Evolutionary conservation across 176 grass and related monocot genomes (phyloP), one percentile per base, ranked within the genome.

Genomic region (Oryza rufipogon): DNA sequence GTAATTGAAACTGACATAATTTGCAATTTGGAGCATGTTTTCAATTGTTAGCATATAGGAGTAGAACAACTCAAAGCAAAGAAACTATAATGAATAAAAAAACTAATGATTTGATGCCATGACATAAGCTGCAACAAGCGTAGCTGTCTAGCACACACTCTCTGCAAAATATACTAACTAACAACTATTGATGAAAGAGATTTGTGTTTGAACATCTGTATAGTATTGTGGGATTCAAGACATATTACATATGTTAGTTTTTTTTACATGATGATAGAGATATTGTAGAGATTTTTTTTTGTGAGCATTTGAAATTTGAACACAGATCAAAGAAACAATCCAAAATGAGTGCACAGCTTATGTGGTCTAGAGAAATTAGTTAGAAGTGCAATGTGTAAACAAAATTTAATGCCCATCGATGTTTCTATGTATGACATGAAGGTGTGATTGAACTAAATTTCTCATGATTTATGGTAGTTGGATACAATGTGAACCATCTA

Each of bases 91-190:
- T 83, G 52, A 66, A 51, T 32, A 78, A 54, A 88, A 83, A 61
- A 41, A 78, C 51, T 77, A 87, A 39, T 48, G 13, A 78, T 78
- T 83, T 51, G 30, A 38, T 64, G 30, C 6, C 51, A 87, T 82
- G 66, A 83, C 67, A 80, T 67, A 80, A 56, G 58, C 41, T 80
- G 36, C 32, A 66, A 60, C 14, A 45, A 28, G 51, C 46, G 54
- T 26, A 69, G 47, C 73, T 58, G 33, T 77, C 46, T 66, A 19
- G 44, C 60, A 56, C 46, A n/a, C n/a, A 44, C 49, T 48, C 19
- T 66, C 72, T 52, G 51, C 28, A 86, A 86, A 54, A 74, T 66
- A 80, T 20, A 74, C 30, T 56, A 39, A 34, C n/a, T 51, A 25
- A 67, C 54, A 80, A 6, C 11, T 30, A 80, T 60, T 6, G 16